Conservation (phyloP, 2,329 filamentous ascomycete genomes). For the Aciculosporium take region DNA sequence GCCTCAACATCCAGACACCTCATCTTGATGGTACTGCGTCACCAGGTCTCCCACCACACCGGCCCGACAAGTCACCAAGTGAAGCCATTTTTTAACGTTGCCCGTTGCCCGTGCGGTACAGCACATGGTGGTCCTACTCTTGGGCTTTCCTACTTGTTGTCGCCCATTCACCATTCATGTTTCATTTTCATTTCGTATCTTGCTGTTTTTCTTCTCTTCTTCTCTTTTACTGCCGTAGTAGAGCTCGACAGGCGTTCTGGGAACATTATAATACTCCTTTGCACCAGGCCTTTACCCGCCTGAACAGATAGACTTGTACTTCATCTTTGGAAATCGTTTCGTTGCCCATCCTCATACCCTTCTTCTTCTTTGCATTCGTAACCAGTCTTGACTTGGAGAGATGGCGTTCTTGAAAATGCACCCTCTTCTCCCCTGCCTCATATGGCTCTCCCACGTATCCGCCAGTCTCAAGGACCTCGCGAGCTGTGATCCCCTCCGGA, state of each 20-base stretch:
- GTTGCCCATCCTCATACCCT: not conserved
- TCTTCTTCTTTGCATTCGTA: not conserved
- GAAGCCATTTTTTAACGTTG: not conserved
- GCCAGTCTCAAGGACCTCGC: constrained; percentile 12
- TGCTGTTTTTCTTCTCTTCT: not conserved
- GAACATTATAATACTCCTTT: not conserved
- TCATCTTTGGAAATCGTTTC: not conserved
- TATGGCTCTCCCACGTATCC: constrained; percentile 4
- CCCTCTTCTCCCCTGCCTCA: not conserved
- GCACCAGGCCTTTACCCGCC: not conserved
- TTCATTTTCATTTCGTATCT: not conserved
- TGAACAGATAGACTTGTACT: not conserved
- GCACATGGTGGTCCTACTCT: constrained; percentile 4
- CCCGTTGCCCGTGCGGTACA: constrained; percentile 1
- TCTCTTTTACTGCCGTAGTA: not conserved
- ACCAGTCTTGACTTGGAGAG: not conserved
- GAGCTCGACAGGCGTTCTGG: not conserved
- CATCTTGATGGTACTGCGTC: not conserved
- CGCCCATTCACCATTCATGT: not conserved
- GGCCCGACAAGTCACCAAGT: constrained; percentile 1
- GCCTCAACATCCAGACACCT: not conserved
- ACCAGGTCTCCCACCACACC: not conserved
- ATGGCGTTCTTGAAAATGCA: not conserved
- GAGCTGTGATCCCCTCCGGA: constrained; percentile 13
- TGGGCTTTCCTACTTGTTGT: not conserved